Conservation (phyloP, 768 basidiomycete species). For the Rubroboletus satanas region DNA sequence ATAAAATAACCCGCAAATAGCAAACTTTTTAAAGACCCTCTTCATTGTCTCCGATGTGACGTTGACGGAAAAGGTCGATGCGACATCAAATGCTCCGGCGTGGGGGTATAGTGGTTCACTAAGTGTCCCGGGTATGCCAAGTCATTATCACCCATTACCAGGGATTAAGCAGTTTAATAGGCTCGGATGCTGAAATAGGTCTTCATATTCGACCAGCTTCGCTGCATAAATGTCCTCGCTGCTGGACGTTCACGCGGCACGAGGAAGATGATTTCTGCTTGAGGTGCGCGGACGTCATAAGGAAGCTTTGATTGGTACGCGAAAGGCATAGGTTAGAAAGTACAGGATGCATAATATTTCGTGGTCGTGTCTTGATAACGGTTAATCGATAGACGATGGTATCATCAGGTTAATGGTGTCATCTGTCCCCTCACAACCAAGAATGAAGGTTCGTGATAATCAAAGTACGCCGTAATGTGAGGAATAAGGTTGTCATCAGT, state of each 20-base stretch:
- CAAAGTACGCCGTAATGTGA: no score
- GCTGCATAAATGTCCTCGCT: constrained; percentile 78
- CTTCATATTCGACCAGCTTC: constrained; percentile 62
- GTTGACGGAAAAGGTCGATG: constrained; percentile 44
- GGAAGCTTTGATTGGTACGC: constrained; percentile 3
- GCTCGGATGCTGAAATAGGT: constrained; percentile 27
- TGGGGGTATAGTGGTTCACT: constrained; percentile 52
- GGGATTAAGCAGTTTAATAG: neutral
- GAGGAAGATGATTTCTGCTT: constrained; percentile 53
- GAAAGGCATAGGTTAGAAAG: neutral
- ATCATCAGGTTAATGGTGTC: neutral
- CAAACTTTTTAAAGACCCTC: constrained; percentile 59
- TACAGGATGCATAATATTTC: neutral
- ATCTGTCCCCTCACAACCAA: neutral
- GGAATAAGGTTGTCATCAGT: no score
- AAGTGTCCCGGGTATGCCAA: constrained; percentile 42
- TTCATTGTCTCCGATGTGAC: constrained; percentile 78
- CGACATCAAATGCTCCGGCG: constrained; percentile 35
- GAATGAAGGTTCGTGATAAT: neutral
- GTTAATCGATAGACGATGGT: neutral
- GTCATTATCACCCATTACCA: neutral
- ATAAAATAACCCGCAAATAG: constrained; percentile 35
- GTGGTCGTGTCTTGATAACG: neutral
- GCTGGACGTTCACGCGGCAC: constrained; percentile 74
- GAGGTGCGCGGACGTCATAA: constrained; percentile 47